Evolutionary conservation across 108 stramenopile species (phyloP).

Genomic region (Nannochloropsis granulata): DNA sequence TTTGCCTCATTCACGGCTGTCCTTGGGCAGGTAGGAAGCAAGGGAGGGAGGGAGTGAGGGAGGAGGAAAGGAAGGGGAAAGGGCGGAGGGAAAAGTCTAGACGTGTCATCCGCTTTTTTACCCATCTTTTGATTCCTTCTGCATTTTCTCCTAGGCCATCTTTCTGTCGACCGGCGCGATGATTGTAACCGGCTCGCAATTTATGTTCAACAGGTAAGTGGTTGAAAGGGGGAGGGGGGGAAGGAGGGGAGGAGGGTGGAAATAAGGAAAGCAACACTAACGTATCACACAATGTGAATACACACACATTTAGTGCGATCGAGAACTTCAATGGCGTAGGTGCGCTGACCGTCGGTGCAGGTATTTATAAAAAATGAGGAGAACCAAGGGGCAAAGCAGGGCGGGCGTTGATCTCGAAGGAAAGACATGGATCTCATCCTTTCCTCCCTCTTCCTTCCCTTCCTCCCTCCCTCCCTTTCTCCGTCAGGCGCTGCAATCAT

Average conservation of each 20-base stretch:
- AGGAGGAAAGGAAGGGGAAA: too few relatives aligned
- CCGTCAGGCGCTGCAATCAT: background rate
- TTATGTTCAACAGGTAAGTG: background rate
- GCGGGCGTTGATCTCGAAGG: too few relatives aligned
- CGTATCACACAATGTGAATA: too few relatives aligned
- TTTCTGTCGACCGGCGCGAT: background rate
- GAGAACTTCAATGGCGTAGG: background rate
- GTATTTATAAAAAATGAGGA: background rate
- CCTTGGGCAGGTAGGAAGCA: background rate
- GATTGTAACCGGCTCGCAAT: background rate
- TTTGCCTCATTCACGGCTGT: background rate
- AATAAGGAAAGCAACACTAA: too few relatives aligned
- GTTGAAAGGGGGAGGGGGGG: too few relatives aligned
- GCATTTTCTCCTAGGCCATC: background rate
- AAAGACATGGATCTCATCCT: too few relatives aligned
- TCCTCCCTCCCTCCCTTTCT: background rate
- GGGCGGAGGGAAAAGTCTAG: background rate
- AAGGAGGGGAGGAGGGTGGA: too few relatives aligned
- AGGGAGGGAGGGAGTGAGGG: background rate
- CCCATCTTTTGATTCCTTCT: background rate
- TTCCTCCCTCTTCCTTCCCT: too few relatives aligned
- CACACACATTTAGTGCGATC: background rate
- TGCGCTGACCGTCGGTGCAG: background rate
- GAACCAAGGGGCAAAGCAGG: background rate
- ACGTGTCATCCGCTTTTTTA: background rate